Base-by-base conservation (phyloP, 1,139 yeast species). In the Kazachstania sp. region DNA sequence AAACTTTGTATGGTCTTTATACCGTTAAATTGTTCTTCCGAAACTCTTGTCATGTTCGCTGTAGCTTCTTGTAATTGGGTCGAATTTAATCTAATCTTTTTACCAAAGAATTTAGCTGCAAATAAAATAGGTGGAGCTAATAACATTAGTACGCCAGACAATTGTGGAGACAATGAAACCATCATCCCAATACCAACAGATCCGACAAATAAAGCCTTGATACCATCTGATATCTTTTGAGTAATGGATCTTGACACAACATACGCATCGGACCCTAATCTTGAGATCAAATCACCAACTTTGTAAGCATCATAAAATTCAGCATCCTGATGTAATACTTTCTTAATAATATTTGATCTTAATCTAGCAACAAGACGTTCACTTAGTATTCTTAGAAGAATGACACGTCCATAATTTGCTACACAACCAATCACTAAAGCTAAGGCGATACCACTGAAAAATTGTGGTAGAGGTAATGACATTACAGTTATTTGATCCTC, bases 261-360 rank as follows among this genome's bases (percentile, higher is more conserved):
- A 60, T 85, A 90, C 1, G 97, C 90, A 64, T 92, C 98, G 39
- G 86, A 81, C 23, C 95, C 81, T 37, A 92, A 70, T 51, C 97
- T 72, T 5, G 96, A 86, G 43, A 92, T 87, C 61, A 92, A 72
- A 63, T 92, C 98, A 39, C 97, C 98, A 1, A 90, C 95, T 60
- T 92, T 83, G 51, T 94, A 90, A 18, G 85, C 81, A 61, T 92
- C 97, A 61, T 86, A 92, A 63, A 92, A 92, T 63, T 86, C 92
- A 48, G 95, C 85, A 65, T 92, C 97, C 61, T 88, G 96, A 26
- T 82, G 77, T 52, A 90, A 71, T 4, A 92, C 82, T 53, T 79
- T 81, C 64, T 79, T 79, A 68, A 87, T 86, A 39, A 90, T 77
- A 44, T 79, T 73, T 2, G 95, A 75, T 54, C 98, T 74, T 47